phyloP scores from a whole-genome alignment of 257 asterid species.

The Solanum okadae region DNA sequence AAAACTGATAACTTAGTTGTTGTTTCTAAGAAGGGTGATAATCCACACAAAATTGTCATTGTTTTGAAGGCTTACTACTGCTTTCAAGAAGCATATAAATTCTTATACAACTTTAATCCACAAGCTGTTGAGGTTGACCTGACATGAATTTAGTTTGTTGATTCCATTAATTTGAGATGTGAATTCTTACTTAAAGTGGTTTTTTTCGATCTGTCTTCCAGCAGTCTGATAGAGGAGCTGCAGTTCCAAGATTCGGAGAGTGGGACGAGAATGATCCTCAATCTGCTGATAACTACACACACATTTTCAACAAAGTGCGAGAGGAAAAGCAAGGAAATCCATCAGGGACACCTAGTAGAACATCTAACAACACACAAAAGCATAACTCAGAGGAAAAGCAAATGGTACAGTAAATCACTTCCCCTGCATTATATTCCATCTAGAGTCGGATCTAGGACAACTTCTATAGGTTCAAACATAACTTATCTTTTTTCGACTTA shows the following conservation, averaged over 20 bases:
- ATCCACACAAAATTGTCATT: neutral
- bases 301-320: constrained; percentile 53
- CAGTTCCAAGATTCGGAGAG: constrained; percentile 81
- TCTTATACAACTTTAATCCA: neutral
- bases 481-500: neutral
- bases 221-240: constrained; percentile 73
- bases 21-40: neutral
- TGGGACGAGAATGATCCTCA: constrained; percentile 76
- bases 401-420: constrained; percentile 23
- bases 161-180: neutral
- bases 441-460: neutral
- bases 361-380: constrained; percentile 9
- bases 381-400: constrained; percentile 11
- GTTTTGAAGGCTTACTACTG: neutral
- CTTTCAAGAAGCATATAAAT: neutral
- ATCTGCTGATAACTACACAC: constrained; percentile 69
- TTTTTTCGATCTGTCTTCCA: neutral
- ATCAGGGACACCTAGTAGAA: constrained; percentile 34
- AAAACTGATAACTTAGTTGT: neutral
- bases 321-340: constrained; percentile 46
- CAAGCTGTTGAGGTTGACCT: neutral
- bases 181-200: neutral
- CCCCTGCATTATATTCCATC: neutral
- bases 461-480: neutral
- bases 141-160: neutral